These are phyloP conservation scores for Pholiota conissans DNA, from an alignment of 768 basidiomycete species.

Conservation along the genomic window DNA sequence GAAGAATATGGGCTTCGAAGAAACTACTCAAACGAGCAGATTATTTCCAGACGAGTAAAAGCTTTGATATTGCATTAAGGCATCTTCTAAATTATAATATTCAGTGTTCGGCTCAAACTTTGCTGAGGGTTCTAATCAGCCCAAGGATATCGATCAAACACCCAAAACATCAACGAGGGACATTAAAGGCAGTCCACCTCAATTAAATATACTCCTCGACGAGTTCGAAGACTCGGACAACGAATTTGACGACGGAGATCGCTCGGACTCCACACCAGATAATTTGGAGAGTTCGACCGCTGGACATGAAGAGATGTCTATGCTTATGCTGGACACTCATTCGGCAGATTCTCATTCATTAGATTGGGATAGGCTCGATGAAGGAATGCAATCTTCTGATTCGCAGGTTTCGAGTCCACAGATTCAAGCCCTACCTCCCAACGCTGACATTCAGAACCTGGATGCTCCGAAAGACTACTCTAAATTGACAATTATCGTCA, in stretches of 20 bases:
- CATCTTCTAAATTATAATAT: neutral
- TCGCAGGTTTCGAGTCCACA: constrained; percentile 1
- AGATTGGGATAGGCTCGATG: constrained; percentile 19
- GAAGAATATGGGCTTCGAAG: constrained; percentile 67
- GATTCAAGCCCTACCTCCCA: neutral
- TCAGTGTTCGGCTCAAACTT: constrained; percentile 77
- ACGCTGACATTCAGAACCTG: neutral
- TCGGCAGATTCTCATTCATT: constrained; percentile 13
- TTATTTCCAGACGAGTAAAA: constrained; percentile 74
- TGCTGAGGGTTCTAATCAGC: constrained; percentile 49
- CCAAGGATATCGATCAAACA: constrained; percentile 19
- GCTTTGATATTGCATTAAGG: neutral
- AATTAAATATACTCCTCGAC: constrained; percentile 35
- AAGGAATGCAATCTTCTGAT: constrained; percentile 11
- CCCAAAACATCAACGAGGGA: constrained; percentile 21
- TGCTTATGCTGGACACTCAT: constrained; percentile 16
- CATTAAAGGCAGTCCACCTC: constrained; percentile 21
- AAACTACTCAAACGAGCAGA: constrained; percentile 69
- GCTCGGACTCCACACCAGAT: neutral
- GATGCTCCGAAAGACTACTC: neutral
- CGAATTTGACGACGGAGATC: constrained; percentile 31
- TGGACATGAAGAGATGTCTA: constrained; percentile 3
- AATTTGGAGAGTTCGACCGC: neutral
- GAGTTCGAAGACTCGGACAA: constrained; percentile 55
- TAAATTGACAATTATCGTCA: constrained; percentile 41